phyloP scores from a whole-genome alignment of 2,329 filamentous ascomycete species.

The Colletotrichum falcatum region DNA sequence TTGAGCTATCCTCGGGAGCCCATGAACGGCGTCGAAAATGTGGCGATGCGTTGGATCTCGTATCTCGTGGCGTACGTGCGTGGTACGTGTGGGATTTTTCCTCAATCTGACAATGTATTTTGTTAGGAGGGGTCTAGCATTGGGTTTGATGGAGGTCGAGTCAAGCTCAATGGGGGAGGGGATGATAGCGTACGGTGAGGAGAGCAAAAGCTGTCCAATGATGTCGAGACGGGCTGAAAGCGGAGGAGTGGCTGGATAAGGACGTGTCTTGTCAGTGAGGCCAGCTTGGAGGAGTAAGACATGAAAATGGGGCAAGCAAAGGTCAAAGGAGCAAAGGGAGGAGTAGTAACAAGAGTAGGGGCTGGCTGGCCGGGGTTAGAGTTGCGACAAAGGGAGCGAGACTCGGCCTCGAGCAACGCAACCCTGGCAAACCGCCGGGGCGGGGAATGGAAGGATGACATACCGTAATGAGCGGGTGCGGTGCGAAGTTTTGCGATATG shows the following conservation, averaged over 20 bases:
- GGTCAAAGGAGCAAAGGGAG: slow-evolving; percentile 13
- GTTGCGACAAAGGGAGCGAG: slow-evolving; percentile 37
- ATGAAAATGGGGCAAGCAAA: slow-evolving; percentile 16
- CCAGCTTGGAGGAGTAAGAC: slow-evolving; percentile 6
- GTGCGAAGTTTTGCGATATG: slow-evolving; percentile 47
- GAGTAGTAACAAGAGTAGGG: background rate
- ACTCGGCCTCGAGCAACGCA: slow-evolving; percentile 21
- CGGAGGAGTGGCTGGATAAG: slow-evolving; percentile 32
- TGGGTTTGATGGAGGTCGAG: slow-evolving; percentile 16
- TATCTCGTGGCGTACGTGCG: slow-evolving; percentile 7
- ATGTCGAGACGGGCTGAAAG: slow-evolving; percentile 25
- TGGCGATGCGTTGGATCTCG: slow-evolving; percentile 10
- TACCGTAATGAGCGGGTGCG: slow-evolving; percentile 52
- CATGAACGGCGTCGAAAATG: slow-evolving; percentile 34
- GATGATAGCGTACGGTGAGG: slow-evolving; percentile 20
- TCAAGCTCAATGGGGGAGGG: slow-evolving; percentile 5
- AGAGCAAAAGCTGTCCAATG: slow-evolving; percentile 19
- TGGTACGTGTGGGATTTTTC: slow-evolving; percentile 12
- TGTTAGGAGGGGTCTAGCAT: slow-evolving; percentile 23
- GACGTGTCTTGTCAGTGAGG: slow-evolving; percentile 27
- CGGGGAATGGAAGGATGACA: slow-evolving; percentile 42
- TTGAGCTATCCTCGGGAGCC: slow-evolving; percentile 32
- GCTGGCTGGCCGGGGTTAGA: slow-evolving; percentile 14
- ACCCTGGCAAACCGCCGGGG: slow-evolving; percentile 25
- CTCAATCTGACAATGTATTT: slow-evolving; percentile 26